These are phyloP conservation scores for Chlorophyllum brunneum DNA, from an alignment of 768 basidiomycete genomes.

Conservation along the genomic window DNA sequence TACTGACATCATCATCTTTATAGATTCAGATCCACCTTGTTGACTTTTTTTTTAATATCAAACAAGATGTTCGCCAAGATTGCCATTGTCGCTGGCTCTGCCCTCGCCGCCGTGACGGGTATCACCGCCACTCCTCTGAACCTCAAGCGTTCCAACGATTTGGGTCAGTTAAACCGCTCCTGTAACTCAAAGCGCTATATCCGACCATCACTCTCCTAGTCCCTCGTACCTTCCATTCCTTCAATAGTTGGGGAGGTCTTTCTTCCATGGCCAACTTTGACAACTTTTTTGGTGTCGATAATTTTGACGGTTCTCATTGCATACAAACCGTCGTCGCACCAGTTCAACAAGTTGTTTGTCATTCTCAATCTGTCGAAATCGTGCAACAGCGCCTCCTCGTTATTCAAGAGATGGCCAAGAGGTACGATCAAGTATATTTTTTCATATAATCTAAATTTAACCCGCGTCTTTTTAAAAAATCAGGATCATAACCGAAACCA, in stretches of 20 bases:
- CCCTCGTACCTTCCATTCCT: conserved; percentile 17
- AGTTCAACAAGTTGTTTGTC: conserved; percentile 36
- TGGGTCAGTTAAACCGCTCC: conserved; percentile 25
- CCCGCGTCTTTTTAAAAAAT: neutral
- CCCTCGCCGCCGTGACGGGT: conserved; percentile 21
- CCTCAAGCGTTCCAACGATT: conserved; percentile 20
- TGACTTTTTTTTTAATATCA: no score
- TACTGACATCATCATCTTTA: conserved; percentile 10
- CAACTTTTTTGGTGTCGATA: conserved; percentile 40
- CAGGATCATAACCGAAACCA: conserved; percentile 42
- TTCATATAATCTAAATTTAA: neutral
- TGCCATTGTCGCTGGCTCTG: conserved; percentile 28
- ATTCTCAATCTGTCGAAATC: conserved; percentile 31
- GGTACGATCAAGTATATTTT: conserved; percentile 21
- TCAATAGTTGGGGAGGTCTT: conserved; percentile 37
- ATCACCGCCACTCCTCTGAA: conserved; percentile 29
- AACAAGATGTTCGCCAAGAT: conserved; percentile 39
- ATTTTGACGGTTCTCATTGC: conserved; percentile 36
- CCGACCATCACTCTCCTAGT: conserved; percentile 1
- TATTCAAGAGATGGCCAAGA: conserved; percentile 44
- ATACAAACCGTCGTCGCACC: conserved; percentile 28
- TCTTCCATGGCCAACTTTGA: conserved; percentile 36
- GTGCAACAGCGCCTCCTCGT: conserved; percentile 44
- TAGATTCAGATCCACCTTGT: conserved; percentile 12
- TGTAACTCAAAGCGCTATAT: neutral